Percentiles rank a stretch among this genome's conserved stretches.
Conservation (phyloP, 176 grass and related monocot species). For the Triticum monococcum region DNA sequence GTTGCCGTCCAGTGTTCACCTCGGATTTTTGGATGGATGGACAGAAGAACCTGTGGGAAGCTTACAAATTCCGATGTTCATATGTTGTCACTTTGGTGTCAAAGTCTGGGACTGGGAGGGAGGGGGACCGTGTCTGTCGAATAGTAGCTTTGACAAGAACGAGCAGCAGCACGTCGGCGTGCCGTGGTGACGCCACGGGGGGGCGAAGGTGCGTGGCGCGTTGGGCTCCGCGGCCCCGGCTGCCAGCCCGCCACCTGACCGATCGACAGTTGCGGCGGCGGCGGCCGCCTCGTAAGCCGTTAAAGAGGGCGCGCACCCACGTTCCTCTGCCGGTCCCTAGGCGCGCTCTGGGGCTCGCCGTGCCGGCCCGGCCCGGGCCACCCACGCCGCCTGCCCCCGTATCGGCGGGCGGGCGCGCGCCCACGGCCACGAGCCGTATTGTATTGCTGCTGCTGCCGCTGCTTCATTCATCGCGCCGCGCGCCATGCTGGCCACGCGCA, state of each 20-base stretch:
- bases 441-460: too few species aligned
- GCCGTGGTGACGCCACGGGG: background rate
- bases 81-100: constrained; percentile 11
- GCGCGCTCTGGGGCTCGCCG: constrained; percentile 1
- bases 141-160: background rate
- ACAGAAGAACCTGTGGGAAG: background rate
- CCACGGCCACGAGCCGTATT: background rate
- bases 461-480: background rate
- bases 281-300: constrained; percentile 31
- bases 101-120: background rate
- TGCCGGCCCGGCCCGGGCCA: constrained; percentile 1
- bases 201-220: too few species aligned
- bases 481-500: background rate
- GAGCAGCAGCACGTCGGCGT: background rate
- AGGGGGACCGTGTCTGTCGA: background rate
- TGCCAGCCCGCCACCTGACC: constrained; percentile 12
- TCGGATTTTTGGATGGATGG: background rate
- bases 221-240: too few species aligned
- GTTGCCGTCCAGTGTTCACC: background rate
- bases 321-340: background rate
- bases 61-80: background rate
- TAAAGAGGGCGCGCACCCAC: background rate
- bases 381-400: background rate
- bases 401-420: background rate
- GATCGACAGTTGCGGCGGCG: background rate